Evolutionary conservation across 768 basidiomycete species (phyloP).

Genomic region (Leucosporidium yakuticum): DNA sequence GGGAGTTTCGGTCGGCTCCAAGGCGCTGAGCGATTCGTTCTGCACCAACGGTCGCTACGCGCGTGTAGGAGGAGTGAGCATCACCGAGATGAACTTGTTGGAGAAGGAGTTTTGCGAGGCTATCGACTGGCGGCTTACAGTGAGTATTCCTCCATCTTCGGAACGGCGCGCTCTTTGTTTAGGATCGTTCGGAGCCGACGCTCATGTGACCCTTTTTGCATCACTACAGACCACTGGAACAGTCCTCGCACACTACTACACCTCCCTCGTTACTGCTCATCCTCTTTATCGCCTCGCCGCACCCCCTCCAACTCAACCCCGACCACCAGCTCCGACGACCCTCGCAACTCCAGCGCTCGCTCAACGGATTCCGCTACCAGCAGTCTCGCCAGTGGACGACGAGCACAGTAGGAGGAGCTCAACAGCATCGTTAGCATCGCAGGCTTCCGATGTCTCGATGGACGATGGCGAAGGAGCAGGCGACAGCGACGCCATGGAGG

Average conservation of each 20-base stretch:
- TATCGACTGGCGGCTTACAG: conserved; percentile 92
- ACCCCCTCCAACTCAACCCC: neutral
- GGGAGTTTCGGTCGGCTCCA: conserved; percentile 82
- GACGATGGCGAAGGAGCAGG: no score
- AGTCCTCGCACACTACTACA: conserved; percentile 36
- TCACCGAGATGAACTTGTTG: conserved; percentile 84
- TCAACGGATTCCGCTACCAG: neutral
- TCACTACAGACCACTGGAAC: conserved; percentile 27
- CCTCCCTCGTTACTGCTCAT: conserved; percentile 35
- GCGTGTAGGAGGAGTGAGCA: conserved; percentile 88
- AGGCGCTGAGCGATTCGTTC: conserved; percentile 91
- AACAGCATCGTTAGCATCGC: neutral
- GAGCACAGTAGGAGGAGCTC: neutral
- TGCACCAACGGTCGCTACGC: conserved; percentile 93
- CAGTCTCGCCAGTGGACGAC: neutral
- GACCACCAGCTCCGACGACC: neutral
- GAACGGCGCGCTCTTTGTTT: neutral
- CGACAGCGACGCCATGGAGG: no score
- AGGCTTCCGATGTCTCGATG: neutral
- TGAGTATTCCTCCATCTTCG: conserved; percentile 44
- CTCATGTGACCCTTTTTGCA: neutral
- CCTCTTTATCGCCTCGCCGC: conserved; percentile 23
- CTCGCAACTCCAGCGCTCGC: neutral
- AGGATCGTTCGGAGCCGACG: neutral
- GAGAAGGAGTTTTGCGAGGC: conserved; percentile 87